A percentile compares a stretch with the other conserved stretches of the same genome.
phyloP scores from a whole-genome alignment of 805 yeast species.

The Candida broadrunensis region DNA sequence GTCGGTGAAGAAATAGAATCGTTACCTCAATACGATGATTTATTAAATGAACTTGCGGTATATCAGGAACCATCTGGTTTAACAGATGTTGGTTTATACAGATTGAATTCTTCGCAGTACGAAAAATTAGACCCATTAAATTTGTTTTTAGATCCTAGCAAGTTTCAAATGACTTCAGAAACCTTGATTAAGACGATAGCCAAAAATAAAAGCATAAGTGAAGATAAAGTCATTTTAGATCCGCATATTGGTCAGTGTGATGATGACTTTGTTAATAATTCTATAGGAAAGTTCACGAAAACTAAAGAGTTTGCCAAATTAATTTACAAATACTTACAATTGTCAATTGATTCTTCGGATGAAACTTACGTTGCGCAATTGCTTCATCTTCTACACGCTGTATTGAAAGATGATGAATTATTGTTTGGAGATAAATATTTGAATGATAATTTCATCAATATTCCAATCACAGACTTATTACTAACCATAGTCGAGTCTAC shows the following conservation, averaged over 20 bases:
- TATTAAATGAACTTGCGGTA: conserved; percentile 61
- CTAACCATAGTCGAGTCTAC: conserved; percentile 48
- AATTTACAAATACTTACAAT: conserved; percentile 53
- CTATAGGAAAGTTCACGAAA: conserved; percentile 50
- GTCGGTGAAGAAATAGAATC: conserved; percentile 28
- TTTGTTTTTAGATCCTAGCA: conserved; percentile 42
- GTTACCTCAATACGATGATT: conserved; percentile 41
- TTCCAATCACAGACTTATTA: conserved; percentile 57
- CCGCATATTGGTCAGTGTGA: conserved; percentile 41
- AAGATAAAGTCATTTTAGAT: conserved; percentile 43
- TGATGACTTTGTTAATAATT: conserved; percentile 28
- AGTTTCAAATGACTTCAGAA: conserved; percentile 51
- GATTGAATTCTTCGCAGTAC: conserved; percentile 55
- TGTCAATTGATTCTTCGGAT: conserved; percentile 47
- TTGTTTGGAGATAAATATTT: conserved; percentile 38
- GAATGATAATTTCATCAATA: conserved; percentile 45
- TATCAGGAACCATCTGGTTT: conserved; percentile 60
- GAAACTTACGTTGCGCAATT: conserved; percentile 56
- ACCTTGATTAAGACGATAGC: conserved; percentile 45
- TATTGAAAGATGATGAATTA: conserved; percentile 49
- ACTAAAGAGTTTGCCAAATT: conserved; percentile 53
- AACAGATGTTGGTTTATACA: conserved; percentile 61
- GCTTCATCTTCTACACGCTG: conserved; percentile 69
- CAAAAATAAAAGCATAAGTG: conserved; percentile 29
- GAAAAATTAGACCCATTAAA: conserved; percentile 63